These are phyloP conservation scores for Cryptococcus sp. DNA, from an alignment of 1,284 basidiomycete species.

Conservation along the genomic window DNA sequence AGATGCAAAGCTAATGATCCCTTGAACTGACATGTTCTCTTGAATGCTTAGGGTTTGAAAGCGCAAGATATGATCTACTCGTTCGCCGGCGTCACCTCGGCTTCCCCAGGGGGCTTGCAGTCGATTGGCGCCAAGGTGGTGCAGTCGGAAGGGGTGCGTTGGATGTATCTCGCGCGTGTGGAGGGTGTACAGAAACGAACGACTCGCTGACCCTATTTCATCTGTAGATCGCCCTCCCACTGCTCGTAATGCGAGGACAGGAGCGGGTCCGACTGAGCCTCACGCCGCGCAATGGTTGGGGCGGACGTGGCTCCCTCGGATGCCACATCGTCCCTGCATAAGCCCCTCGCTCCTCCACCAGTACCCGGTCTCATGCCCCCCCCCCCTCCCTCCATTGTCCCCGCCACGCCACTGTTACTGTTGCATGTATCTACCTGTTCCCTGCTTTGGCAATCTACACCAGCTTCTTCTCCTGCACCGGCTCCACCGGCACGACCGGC, in stretches of 20 bases:
- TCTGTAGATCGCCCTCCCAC: conserved; percentile 54
- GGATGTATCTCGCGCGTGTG: background rate
- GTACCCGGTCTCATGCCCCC: conserved; percentile 3
- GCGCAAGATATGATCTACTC: conserved; percentile 68
- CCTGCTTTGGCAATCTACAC: conserved; percentile 19
- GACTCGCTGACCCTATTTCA: conserved; percentile 4
- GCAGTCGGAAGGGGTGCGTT: conserved; percentile 67
- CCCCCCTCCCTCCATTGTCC: background rate
- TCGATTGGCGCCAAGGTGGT: conserved; percentile 68
- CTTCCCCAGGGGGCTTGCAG: conserved; percentile 52
- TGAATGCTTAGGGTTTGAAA: conserved; percentile 59
- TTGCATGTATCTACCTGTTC: conserved; percentile 2
- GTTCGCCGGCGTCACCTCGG: conserved; percentile 63
- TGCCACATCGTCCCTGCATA: conserved; percentile 66
- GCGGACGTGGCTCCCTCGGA: conserved; percentile 77
- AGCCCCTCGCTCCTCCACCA: background rate
- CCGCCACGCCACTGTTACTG: background rate
- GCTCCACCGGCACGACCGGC: no score
- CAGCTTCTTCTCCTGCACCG: conserved; percentile 17
- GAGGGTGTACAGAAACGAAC: background rate
- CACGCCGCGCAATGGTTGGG: conserved; percentile 62
- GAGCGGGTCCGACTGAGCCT: conserved; percentile 53
- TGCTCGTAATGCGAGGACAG: conserved; percentile 52
- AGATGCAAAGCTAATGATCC: background rate
- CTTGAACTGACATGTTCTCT: conserved; percentile 4